Evolutionary conservation across 2,329 filamentous ascomycete genomes (phyloP).

Genomic region (Fusarium sp.): DNA sequence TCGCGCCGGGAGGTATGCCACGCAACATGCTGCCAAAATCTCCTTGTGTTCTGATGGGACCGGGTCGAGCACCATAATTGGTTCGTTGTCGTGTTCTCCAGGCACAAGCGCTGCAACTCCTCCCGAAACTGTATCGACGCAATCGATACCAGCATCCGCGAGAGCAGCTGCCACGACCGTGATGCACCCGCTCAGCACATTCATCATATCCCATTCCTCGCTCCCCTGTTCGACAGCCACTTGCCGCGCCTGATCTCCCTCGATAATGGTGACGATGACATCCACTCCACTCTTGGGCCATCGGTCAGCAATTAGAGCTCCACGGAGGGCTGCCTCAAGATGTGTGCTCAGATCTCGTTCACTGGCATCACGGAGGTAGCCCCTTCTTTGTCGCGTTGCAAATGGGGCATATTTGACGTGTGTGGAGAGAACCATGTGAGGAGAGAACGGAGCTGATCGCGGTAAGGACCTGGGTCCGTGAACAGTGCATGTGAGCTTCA

Average conservation of each 20-base stretch:
- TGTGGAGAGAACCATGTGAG: slow-evolving; percentile 91
- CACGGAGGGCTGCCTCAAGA: slow-evolving; percentile 90
- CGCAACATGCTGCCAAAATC: slow-evolving; percentile 87
- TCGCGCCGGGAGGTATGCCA: slow-evolving; percentile 87
- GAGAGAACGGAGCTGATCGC: slow-evolving; percentile 90
- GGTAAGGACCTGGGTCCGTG: slow-evolving; percentile 94
- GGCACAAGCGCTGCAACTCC: slow-evolving; percentile 87
- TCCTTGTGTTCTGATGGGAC: slow-evolving; percentile 84
- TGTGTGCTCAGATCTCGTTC: slow-evolving; percentile 94
- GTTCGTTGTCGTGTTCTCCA: slow-evolving; percentile 51
- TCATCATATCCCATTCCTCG: slow-evolving; percentile 90
- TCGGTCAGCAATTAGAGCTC: slow-evolving; percentile 90
- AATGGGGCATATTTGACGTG: slow-evolving; percentile 98
- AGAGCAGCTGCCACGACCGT: slow-evolving; percentile 94
- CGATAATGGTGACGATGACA: slow-evolving; percentile 91
- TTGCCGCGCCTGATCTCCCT: slow-evolving; percentile 87
- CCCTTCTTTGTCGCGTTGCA: slow-evolving; percentile 84
- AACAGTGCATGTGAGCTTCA: slow-evolving; percentile 94
- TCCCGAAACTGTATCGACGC: slow-evolving; percentile 89
- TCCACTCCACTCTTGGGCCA: slow-evolving; percentile 99
- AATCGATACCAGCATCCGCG: slow-evolving; percentile 95
- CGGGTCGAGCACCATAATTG: slow-evolving; percentile 81
- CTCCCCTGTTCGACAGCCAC: slow-evolving; percentile 64
- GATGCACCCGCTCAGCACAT: slow-evolving; percentile 90
- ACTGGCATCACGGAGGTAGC: slow-evolving; percentile 87